These are phyloP conservation scores for Balakata baccata DNA, from an alignment of 345 rosid genomes.

Conservation along the genomic window DNA sequence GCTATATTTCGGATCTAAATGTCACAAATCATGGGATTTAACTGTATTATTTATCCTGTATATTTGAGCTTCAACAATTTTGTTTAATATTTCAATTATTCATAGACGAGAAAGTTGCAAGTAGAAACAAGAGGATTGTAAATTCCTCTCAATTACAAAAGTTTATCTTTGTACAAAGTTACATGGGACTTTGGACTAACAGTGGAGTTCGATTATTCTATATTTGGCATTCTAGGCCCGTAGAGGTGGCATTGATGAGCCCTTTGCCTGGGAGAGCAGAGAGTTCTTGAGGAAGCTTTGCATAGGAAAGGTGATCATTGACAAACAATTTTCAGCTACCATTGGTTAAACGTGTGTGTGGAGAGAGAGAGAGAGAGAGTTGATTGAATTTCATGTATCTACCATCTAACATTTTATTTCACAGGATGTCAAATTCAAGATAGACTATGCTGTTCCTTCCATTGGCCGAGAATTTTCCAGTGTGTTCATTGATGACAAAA, in stretches of 20 bases:
- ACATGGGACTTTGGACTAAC: not conserved
- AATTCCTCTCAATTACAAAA: not conserved
- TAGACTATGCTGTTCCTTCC: conserved; percentile 70
- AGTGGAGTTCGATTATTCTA: not conserved
- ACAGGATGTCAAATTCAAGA: conserved; percentile 87
- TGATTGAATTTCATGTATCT: not conserved
- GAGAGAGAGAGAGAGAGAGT: not conserved
- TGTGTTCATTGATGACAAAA: conserved; percentile 75
- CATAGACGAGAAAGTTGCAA: not conserved
- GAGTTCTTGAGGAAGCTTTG: conserved; percentile 91
- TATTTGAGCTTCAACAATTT: not conserved
- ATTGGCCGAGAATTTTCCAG: conserved; percentile 90
- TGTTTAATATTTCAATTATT: not conserved
- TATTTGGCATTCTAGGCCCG: conserved; percentile 54
- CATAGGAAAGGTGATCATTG: conserved; percentile 74
- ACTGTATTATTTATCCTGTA: not conserved
- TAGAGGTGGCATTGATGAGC: conserved; percentile 83
- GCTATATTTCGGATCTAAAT: not conserved
- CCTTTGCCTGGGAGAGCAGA: conserved; percentile 96
- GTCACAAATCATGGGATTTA: not conserved
- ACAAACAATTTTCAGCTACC: not conserved
- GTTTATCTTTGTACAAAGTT: not conserved
- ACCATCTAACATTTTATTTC: conserved; percentile 9
- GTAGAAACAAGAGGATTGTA: not conserved
- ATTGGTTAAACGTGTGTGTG: not conserved